phyloP scores from a whole-genome alignment of 176 grass and related monocot genomes.

The Urochloa ruziziensis region DNA sequence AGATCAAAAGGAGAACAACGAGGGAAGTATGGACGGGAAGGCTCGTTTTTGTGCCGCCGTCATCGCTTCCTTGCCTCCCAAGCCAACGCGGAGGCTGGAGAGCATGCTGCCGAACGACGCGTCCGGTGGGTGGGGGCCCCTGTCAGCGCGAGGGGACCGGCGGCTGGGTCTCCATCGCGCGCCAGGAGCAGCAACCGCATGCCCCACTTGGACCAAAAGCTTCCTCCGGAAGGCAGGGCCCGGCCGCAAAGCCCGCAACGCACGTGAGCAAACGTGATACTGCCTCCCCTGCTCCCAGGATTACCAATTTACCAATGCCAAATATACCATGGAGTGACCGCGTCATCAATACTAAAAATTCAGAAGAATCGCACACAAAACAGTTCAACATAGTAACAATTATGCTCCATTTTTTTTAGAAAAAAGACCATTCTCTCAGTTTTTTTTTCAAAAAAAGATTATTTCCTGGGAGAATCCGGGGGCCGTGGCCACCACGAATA shows the following conservation, averaged over 20 bases:
- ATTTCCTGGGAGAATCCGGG: not conserved
- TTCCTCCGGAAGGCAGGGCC: not conserved
- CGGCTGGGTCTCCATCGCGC: not conserved
- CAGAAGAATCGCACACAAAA: no score
- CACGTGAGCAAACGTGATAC: not conserved
- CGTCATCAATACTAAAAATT: no score
- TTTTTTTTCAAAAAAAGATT: no score
- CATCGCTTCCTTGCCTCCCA: constrained; percentile 15
- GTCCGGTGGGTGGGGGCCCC: not conserved
- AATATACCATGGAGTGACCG: no score
- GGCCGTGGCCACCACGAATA: no score
- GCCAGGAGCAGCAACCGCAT: not conserved
- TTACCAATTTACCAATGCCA: not conserved
- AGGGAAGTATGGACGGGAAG: not conserved
- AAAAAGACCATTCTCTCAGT: no score
- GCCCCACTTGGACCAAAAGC: not conserved
- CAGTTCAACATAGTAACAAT: not conserved
- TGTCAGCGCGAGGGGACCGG: no score
- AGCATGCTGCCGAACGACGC: not conserved
- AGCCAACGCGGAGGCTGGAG: not conserved
- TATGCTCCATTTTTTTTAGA: no score
- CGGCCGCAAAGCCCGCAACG: not conserved
- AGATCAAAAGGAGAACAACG: not conserved
- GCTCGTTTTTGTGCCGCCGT: not conserved
- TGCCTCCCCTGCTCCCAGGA: not conserved